Percentiles rank a stretch among this genome's conserved stretches.
These are phyloP conservation scores for Umbelopsis sp. DNA, from an alignment of 371 early-diverging fungal species.

Conservation along the genomic window DNA sequence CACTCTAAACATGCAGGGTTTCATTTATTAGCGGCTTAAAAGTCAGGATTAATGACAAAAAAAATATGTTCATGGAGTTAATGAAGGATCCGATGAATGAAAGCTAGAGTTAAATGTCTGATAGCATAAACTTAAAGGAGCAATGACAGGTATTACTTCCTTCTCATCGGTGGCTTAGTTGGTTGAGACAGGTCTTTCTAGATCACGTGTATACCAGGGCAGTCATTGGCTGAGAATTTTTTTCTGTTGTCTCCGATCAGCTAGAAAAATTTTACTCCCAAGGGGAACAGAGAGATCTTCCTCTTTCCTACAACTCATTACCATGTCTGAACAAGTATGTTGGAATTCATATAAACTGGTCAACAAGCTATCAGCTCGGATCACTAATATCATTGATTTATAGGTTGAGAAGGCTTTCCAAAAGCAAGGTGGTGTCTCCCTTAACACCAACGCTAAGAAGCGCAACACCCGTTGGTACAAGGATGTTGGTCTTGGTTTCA, in stretches of 20 bases:
- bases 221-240: constrained; percentile 6
- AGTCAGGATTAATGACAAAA: no score
- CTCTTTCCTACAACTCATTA: constrained; percentile 43
- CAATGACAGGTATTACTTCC: no score
- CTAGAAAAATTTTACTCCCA: constrained; percentile 2
- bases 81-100: no score
- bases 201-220: background rate
- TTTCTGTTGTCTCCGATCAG: background rate
- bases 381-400: constrained; percentile 6
- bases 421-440: constrained; percentile 97
- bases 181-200: no score
- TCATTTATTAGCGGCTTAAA: no score
- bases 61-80: no score
- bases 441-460: constrained; percentile 86
- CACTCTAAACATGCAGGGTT: no score
- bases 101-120: no score
- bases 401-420: constrained; percentile 92
- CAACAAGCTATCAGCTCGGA: background rate
- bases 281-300: constrained; percentile 22
- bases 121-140: no score
- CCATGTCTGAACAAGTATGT: constrained; percentile 55
- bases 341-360: constrained; percentile 9
- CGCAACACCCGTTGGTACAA: constrained; percentile 93
- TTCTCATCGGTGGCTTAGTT: background rate
- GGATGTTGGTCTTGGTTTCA: constrained; percentile 99